Percentiles rank a stretch among this genome's conserved stretches.
Conservation (phyloP, 495 filamentous ascomycete species). For the Cenococcum geophilum region DNA sequence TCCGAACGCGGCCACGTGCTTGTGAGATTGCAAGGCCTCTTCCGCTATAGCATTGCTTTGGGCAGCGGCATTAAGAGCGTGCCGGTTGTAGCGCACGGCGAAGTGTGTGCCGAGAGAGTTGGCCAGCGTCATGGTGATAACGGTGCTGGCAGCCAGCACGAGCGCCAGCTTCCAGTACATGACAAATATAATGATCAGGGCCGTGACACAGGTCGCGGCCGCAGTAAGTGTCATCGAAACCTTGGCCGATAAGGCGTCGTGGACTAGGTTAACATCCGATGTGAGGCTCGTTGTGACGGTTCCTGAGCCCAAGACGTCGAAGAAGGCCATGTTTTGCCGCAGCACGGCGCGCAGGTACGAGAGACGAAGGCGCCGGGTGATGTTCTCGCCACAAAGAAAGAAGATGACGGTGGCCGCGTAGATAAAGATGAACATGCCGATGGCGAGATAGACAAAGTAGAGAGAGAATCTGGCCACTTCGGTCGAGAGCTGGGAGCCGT, state of each 20-base stretch:
- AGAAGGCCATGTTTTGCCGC: conserved; percentile 83
- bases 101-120: too few species aligned
- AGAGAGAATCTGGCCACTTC: conserved; percentile 44
- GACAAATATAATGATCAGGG: conserved; percentile 82
- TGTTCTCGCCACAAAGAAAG: conserved; percentile 86
- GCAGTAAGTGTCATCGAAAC: conserved; percentile 68
- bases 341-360: conserved; percentile 75
- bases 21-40: conserved; percentile 85
- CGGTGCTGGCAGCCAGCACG: conserved; percentile 71
- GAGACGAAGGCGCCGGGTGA: conserved; percentile 72
- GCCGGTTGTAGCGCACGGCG: too few species aligned
- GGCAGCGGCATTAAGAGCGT: too few species aligned
- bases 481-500: background rate
- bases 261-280: conserved; percentile 77
- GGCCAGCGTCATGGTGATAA: conserved; percentile 65
- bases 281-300: conserved; percentile 88
- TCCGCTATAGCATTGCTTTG: conserved; percentile 85
- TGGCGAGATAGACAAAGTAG: conserved; percentile 83
- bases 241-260: conserved; percentile 84
- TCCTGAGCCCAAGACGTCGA: conserved; percentile 80
- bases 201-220: conserved; percentile 73
- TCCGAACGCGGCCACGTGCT: conserved; percentile 82
- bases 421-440: conserved; percentile 73
- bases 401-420: conserved; percentile 81
- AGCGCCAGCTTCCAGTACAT: conserved; percentile 80